Evolutionary conservation across 805 yeast genomes (phyloP).

Genomic region (Phaffomyces antillensis): DNA sequence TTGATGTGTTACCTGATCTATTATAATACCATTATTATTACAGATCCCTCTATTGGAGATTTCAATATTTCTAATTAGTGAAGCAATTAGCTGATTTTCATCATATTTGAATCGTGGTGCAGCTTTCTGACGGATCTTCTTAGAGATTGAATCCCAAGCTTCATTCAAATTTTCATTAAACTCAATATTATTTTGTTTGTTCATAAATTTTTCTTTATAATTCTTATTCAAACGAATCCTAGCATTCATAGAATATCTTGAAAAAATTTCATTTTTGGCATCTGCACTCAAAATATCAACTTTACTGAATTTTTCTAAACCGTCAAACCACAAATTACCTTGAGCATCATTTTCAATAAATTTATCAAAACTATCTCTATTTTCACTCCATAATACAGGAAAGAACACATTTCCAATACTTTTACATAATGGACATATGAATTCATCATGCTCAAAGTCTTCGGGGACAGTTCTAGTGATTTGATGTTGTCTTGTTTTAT

Average conservation of each 20-base stretch:
- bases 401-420: conserved; percentile 77
- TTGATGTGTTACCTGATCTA: conserved; percentile 57
- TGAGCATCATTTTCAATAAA: conserved; percentile 6
- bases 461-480: conserved; percentile 81
- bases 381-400: conserved; percentile 60
- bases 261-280: not conserved
- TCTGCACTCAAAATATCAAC: conserved; percentile 6
- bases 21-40: conserved; percentile 34
- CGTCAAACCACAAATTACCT: conserved; percentile 14
- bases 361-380: conserved; percentile 25
- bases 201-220: too few species aligned
- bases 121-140: conserved; percentile 28
- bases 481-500: conserved; percentile 52
- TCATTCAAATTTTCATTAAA: conserved; percentile 4
- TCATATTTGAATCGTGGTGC: conserved; percentile 20
- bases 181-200: too few species aligned
- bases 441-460: conserved; percentile 60
- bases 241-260: too few species aligned
- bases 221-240: too few species aligned
- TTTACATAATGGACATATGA: conserved; percentile 87
- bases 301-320: conserved; percentile 8
- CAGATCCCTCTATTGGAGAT: conserved; percentile 50
- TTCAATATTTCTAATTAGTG: conserved; percentile 59
- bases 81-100: conserved; percentile 34
- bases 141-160: conserved; percentile 4